A percentile compares a stretch with the other conserved stretches of the same genome.
phyloP scores from a whole-genome alignment of 371 early-diverging fungal genomes.

The Mortierella sp. region DNA sequence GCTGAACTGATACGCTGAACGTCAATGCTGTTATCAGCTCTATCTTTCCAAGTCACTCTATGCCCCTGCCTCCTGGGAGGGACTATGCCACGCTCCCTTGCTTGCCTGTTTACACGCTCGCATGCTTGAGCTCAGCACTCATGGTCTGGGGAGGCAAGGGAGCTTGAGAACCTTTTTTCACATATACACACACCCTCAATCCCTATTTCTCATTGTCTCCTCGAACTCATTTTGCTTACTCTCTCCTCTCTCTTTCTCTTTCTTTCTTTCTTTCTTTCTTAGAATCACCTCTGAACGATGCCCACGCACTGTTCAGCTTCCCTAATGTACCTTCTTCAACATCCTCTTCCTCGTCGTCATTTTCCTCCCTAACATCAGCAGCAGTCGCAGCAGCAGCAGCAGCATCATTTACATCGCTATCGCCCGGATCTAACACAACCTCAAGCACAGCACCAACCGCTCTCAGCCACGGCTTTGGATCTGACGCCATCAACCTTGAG shows the following conservation, averaged over 20 bases:
- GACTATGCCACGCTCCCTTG: background rate
- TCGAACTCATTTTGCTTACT: background rate
- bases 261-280: slow-evolving; percentile 1
- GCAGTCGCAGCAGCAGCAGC: slow-evolving; percentile 19
- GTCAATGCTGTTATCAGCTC: no score
- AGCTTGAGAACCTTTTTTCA: no score
- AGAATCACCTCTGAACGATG: slow-evolving; percentile 39
- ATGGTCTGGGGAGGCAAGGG: no score
- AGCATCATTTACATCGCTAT: slow-evolving; percentile 15
- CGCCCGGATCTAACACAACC: slow-evolving; percentile 7
- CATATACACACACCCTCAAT: no score
- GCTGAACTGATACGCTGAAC: no score
- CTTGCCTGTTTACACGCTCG: no score
- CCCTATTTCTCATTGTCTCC: background rate
- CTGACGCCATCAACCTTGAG: slow-evolving; percentile 87
- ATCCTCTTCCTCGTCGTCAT: slow-evolving; percentile 25
- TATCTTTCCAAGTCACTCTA: no score
- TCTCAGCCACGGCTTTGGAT: slow-evolving; percentile 76
- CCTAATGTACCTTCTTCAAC: slow-evolving; percentile 32
- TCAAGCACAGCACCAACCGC: slow-evolving; percentile 23
- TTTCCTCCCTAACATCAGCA: slow-evolving; percentile 32
- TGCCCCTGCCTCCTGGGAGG: background rate
- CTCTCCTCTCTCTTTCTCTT: background rate
- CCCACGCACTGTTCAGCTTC: slow-evolving; percentile 46
- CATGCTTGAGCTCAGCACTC: no score